A percentile compares a stretch with the other conserved stretches of the same genome.
Conservation (phyloP, 176 grass and related monocot species). For the Hyparrhenia diplandra region DNA sequence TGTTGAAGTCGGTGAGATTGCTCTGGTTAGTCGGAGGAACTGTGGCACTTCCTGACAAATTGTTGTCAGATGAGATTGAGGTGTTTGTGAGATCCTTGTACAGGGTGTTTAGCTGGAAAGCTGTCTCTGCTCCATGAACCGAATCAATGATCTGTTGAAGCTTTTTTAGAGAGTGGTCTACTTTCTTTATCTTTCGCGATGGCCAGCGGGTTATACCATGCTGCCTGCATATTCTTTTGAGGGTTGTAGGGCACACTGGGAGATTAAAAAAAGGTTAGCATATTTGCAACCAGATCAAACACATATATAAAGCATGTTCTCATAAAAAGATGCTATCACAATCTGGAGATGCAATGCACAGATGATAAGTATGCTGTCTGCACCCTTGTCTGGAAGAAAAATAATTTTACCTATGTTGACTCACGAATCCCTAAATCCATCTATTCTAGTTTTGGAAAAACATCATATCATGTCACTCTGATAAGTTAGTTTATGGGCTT, state of each 20-base stretch:
- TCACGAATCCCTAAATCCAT: neutral
- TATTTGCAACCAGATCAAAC: constrained; percentile 9
- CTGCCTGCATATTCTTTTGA: constrained; percentile 98
- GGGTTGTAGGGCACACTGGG: constrained; percentile 90
- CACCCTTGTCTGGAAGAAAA: neutral
- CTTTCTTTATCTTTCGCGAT: constrained; percentile 94
- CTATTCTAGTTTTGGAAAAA: constrained; percentile 25
- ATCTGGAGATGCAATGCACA: neutral
- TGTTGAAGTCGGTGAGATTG: constrained; percentile 27
- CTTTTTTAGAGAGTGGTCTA: constrained; percentile 91
- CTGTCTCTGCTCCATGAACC: constrained; percentile 79
- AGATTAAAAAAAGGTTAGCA: constrained; percentile 27
- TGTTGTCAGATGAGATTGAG: constrained; percentile 53
- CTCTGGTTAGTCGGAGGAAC: constrained; percentile 46
- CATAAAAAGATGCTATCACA: neutral
- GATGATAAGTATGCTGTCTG: constrained; percentile 20
- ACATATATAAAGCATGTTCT: constrained; percentile 1
- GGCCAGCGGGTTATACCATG: constrained; percentile 96
- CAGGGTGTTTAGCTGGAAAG: constrained; percentile 67
- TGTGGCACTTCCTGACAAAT: constrained; percentile 41
- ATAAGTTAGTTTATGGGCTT: constrained; percentile 14
- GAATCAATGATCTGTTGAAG: constrained; percentile 89
- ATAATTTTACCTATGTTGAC: constrained; percentile 19
- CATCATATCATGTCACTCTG: constrained; percentile 11
- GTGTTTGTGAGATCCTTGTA: constrained; percentile 76